Evolutionary conservation across 1,284 basidiomycete species (phyloP).

Genomic region (Cryptococcus neoformans): DNA sequence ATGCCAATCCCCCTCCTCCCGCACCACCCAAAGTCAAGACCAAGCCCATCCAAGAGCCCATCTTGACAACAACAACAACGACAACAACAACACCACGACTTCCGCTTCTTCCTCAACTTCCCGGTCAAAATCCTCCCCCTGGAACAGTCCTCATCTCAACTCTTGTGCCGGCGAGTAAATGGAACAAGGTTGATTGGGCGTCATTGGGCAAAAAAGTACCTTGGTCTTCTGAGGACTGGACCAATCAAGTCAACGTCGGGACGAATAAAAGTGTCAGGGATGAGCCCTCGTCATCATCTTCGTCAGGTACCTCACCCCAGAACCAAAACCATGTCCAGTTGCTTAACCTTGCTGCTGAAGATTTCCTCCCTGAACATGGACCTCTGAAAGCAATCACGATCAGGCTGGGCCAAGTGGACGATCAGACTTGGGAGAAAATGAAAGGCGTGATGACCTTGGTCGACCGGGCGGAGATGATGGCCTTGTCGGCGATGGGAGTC

Average conservation of each 20-base stretch:
- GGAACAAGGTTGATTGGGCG: conserved; percentile 34
- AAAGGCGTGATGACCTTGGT: conserved; percentile 26
- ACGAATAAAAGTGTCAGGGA: background rate
- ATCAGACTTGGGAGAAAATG: conserved; percentile 32
- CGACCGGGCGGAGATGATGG: conserved; percentile 25
- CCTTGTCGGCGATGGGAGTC: conserved; percentile 5
- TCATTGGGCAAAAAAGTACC: conserved; percentile 26
- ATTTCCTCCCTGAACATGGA: conserved; percentile 27
- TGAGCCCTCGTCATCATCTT: background rate
- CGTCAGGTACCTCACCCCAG: background rate
- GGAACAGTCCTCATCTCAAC: conserved; percentile 41
- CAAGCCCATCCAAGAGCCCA: background rate
- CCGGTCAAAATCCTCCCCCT: conserved; percentile 22
- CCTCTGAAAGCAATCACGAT: conserved; percentile 34
- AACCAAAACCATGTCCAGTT: conserved; percentile 6
- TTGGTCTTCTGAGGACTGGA: conserved; percentile 7
- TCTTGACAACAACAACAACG: conserved; percentile 1
- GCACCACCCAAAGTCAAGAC: background rate
- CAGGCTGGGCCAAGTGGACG: conserved; percentile 27
- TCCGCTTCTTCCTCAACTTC: conserved; percentile 20
- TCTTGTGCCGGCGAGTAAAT: conserved; percentile 24
- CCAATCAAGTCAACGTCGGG: background rate
- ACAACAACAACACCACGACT: background rate
- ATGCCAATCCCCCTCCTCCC: background rate
- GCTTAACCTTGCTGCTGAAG: conserved; percentile 34